These are phyloP conservation scores for Marchantia paleacea DNA, from an alignment of 225 moss, liverwort and hornwort genomes.

Conservation along the genomic window DNA sequence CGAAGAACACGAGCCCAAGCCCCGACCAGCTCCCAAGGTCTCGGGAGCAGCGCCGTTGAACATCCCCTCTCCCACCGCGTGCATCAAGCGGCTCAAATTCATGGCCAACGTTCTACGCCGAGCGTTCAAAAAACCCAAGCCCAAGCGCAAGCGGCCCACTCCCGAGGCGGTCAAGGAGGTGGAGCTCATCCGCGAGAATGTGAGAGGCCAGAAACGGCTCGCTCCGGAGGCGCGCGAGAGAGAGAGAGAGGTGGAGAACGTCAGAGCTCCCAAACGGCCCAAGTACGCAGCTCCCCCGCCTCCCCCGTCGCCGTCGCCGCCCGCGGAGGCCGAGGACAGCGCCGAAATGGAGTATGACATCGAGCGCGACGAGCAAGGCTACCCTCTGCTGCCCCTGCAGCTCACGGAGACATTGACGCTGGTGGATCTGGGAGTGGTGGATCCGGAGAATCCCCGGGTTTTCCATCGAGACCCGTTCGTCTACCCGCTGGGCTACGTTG, in stretches of 20 bases:
- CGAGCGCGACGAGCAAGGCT: slow-evolving; percentile 39
- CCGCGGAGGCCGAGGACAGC: slow-evolving; percentile 58
- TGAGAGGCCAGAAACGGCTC: slow-evolving; percentile 25
- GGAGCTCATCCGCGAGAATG: not conserved
- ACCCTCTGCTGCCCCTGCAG: slow-evolving; percentile 65
- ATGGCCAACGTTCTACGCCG: slow-evolving; percentile 62
- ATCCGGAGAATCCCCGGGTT: slow-evolving; percentile 61
- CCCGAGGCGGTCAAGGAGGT: slow-evolving; percentile 5
- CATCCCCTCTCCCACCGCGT: slow-evolving; percentile 66
- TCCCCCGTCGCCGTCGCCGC: not conserved
- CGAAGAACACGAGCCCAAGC: slow-evolving; percentile 7
- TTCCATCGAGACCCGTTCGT: slow-evolving; percentile 69
- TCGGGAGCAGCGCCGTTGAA: slow-evolving; percentile 41
- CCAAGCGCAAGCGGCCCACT: slow-evolving; percentile 30
- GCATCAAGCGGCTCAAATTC: slow-evolving; percentile 77
- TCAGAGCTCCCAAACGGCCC: slow-evolving; percentile 55
- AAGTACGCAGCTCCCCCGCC: slow-evolving; percentile 45
- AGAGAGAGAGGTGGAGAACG: slow-evolving; percentile 6
- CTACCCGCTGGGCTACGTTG: slow-evolving; percentile 64
- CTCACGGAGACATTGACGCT: slow-evolving; percentile 65
- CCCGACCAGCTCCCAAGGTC: slow-evolving; percentile 36
- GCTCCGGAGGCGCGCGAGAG: slow-evolving; percentile 1
- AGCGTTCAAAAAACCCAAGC: slow-evolving; percentile 58
- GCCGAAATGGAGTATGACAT: slow-evolving; percentile 23
- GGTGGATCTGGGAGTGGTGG: slow-evolving; percentile 58